Conservation (phyloP, 2,329 filamentous ascomycete species). For the Nemania sp. region DNA sequence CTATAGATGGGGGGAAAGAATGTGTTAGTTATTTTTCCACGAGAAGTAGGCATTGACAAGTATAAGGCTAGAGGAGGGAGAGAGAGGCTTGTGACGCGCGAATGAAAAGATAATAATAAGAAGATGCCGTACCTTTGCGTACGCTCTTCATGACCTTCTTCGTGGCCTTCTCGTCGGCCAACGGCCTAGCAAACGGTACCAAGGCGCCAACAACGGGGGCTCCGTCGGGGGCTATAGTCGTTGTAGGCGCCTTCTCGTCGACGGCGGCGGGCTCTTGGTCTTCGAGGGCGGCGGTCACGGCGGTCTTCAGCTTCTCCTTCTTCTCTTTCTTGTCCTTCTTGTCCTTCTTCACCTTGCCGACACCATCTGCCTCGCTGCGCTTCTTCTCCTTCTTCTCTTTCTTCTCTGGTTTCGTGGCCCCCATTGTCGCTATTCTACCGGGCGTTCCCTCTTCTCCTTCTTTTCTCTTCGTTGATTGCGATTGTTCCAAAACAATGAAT, state of each 20-base stretch:
- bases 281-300: conserved; percentile 71
- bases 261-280: conserved; percentile 69
- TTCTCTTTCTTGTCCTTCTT: conserved; percentile 75
- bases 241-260: conserved; percentile 17
- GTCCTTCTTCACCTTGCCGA: conserved; percentile 70
- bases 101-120: conserved; percentile 24
- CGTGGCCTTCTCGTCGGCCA: conserved; percentile 81
- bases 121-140: conserved; percentile 62
- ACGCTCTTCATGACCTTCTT: conserved; percentile 71
- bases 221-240: conserved; percentile 54
- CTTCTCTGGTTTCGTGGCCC: conserved; percentile 53
- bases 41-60: too few species aligned
- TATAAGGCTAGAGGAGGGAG: not conserved
- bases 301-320: conserved; percentile 76
- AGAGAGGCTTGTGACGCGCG: not conserved
- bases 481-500: not conserved
- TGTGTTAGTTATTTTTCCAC: conserved; percentile 36
- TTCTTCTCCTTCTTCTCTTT: conserved; percentile 66
- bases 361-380: conserved; percentile 66
- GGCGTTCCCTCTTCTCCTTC: not conserved
- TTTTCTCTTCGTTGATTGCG: not conserved
- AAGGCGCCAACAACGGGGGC: conserved; percentile 68
- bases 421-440: conserved; percentile 45
- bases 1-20: conserved; percentile 60
- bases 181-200: conserved; percentile 85